Conservation (phyloP, 2,329 filamentous ascomycete genomes). For the Apiospora saccharicola region DNA sequence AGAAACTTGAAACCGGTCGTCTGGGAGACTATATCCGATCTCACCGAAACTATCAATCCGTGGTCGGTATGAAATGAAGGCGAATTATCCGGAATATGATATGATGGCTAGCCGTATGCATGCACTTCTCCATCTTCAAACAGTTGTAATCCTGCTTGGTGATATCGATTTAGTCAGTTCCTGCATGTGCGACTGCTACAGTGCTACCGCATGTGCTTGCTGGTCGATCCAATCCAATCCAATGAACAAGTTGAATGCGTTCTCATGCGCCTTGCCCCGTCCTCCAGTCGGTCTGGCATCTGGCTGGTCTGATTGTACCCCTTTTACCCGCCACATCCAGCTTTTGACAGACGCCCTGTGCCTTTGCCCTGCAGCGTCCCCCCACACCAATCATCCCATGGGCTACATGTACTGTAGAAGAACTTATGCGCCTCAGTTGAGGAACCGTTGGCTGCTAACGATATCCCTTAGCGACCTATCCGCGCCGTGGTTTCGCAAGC, state of each 20-base stretch:
- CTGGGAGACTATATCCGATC: neutral
- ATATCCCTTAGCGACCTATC: neutral
- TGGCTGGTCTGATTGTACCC: neutral
- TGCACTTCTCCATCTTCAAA: constrained; percentile 10
- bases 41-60: neutral
- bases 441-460: constrained; percentile 14
- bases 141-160: constrained; percentile 2
- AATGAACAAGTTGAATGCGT: neutral
- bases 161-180: neutral
- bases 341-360: constrained; percentile 14
- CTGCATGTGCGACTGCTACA: neutral
- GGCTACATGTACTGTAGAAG: neutral
- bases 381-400: constrained; percentile 6
- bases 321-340: constrained; percentile 10
- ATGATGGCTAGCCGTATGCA: neutral
- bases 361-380: constrained; percentile 11
- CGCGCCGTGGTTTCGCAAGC: neutral
- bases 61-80: neutral
- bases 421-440: constrained; percentile 11
- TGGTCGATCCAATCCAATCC: constrained; percentile 12
- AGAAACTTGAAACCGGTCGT: neutral
- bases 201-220: neutral
- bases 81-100: neutral
- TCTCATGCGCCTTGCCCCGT: neutral
- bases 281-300: neutral